Evolutionary conservation across 495 filamentous ascomycete species (phyloP).

Genomic region (Talaromyces adpressus): DNA sequence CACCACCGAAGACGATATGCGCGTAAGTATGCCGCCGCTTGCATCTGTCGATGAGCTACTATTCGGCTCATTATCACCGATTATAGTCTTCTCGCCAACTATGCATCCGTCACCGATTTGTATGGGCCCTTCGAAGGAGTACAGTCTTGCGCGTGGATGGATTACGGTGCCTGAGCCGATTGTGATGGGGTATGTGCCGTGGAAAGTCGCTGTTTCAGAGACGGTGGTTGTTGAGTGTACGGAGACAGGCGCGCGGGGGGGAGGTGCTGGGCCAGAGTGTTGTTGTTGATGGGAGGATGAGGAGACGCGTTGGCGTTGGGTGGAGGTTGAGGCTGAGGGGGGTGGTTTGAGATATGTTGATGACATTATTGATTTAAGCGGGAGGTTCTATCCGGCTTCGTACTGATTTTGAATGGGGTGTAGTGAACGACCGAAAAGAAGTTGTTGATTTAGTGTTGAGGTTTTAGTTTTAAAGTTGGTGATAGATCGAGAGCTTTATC

Average conservation of each 20-base stretch:
- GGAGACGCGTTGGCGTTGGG: constrained; percentile 16
- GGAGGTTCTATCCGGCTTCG: no score
- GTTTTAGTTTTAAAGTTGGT: neutral
- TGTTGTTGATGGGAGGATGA: constrained; percentile 20
- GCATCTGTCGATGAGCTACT: neutral
- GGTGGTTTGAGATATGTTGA: constrained; percentile 19
- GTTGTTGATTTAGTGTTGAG: neutral
- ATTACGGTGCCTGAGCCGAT: constrained; percentile 68
- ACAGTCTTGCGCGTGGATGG: constrained; percentile 70
- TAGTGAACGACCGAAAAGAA: no score
- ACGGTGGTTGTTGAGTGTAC: constrained; percentile 65
- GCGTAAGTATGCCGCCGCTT: constrained; percentile 15
- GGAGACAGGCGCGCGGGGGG: constrained; percentile 52
- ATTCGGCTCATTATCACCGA: constrained; percentile 43
- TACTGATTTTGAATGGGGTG: no score
- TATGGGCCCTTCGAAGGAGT: constrained; percentile 61
- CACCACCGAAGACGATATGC: constrained; percentile 29
- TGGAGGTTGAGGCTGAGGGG: constrained; percentile 10
- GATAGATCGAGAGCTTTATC: neutral
- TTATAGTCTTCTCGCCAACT: constrained; percentile 61
- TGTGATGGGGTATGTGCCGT: constrained; percentile 63
- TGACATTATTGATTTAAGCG: no score
- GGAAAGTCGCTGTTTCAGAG: constrained; percentile 66
- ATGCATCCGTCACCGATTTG: constrained; percentile 67
- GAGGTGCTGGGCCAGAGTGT: constrained; percentile 13